phyloP scores from a whole-genome alignment of 2,329 filamentous ascomycete species.

The Cladosporium sp. region DNA sequence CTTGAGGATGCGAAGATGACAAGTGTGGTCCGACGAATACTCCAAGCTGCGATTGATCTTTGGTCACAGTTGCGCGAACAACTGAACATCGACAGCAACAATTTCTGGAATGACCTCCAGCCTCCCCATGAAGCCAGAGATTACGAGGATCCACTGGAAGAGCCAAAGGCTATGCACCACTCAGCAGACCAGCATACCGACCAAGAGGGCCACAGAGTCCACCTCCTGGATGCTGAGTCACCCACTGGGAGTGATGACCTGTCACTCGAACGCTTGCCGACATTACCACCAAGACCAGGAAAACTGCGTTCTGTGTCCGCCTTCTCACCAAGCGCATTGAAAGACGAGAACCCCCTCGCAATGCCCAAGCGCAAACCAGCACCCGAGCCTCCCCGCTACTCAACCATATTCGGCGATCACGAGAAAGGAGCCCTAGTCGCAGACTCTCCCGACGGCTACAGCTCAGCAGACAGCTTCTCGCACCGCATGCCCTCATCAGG shows the following conservation, averaged over 20 bases:
- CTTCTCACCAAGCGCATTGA: conserved; percentile 13
- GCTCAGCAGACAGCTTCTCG: conserved; percentile 37
- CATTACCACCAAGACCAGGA: conserved; percentile 35
- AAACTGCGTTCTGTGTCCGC: conserved; percentile 7
- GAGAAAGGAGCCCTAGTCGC: conserved; percentile 26
- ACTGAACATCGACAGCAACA: conserved; percentile 35
- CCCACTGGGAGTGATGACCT: conserved; percentile 17
- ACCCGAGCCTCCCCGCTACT: conserved; percentile 42
- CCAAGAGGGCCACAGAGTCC: conserved; percentile 37
- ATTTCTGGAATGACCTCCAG: conserved; percentile 38
- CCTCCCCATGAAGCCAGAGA: conserved; percentile 38
- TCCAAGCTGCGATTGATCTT: conserved; percentile 45
- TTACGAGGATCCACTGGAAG: conserved; percentile 47
- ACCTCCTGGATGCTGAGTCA: conserved; percentile 40
- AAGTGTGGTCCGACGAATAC: conserved; percentile 46
- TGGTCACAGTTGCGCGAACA: conserved; percentile 43
- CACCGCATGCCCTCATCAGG: conserved; percentile 25
- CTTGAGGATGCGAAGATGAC: conserved; percentile 53
- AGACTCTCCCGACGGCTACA: conserved; percentile 38
- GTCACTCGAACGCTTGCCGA: conserved; percentile 23
- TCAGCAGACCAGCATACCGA: conserved; percentile 18
- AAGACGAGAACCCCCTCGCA: conserved; percentile 4
- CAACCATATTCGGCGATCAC: conserved; percentile 34
- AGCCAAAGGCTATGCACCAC: conserved; percentile 15
- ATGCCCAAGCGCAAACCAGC: conserved; percentile 37